phyloP scores from a whole-genome alignment of 2,329 filamentous ascomycete species.

The Ophiobolus disseminans region DNA sequence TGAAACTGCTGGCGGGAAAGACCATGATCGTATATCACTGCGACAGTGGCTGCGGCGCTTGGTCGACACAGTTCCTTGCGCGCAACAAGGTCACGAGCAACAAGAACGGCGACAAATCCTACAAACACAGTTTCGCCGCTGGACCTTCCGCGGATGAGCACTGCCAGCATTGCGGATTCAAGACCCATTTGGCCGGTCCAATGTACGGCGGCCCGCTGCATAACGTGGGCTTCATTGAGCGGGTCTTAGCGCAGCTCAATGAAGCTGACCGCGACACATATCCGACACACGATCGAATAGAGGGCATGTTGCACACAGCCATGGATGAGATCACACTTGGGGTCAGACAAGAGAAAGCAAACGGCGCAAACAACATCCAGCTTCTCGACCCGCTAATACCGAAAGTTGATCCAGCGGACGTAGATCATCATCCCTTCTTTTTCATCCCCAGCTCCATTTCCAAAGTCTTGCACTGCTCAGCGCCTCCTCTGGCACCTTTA shows the following conservation, averaged over 20 bases:
- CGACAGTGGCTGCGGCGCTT: slow-evolving; percentile 88
- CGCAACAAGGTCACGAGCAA: slow-evolving; percentile 70
- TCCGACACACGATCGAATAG: slow-evolving; percentile 78
- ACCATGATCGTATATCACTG: slow-evolving; percentile 94
- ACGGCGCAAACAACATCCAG: slow-evolving; percentile 25
- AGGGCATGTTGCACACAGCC: slow-evolving; percentile 90
- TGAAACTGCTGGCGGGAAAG: slow-evolving; percentile 89
- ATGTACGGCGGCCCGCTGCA: slow-evolving; percentile 96
- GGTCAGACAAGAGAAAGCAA: slow-evolving; percentile 20
- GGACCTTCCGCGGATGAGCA: slow-evolving; percentile 70
- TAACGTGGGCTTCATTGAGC: slow-evolving; percentile 80
- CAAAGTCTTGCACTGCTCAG: slow-evolving; percentile 78
- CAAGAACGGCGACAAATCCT: slow-evolving; percentile 72
- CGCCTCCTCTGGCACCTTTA: slow-evolving; percentile 79
- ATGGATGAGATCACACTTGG: slow-evolving; percentile 71
- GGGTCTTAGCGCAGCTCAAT: slow-evolving; percentile 76
- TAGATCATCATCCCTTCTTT: slow-evolving; percentile 85
- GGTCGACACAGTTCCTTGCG: slow-evolving; percentile 81
- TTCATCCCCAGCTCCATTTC: slow-evolving; percentile 78
- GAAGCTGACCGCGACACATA: slow-evolving; percentile 73
- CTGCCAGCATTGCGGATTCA: slow-evolving; percentile 85
- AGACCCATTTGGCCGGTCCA: slow-evolving; percentile 86
- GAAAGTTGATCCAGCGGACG: slow-evolving; percentile 41
- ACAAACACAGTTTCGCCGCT: slow-evolving; percentile 78
- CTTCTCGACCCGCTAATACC: slow-evolving; percentile 49